Evolutionary conservation across 495 filamentous ascomycete species (phyloP), one percentile per base, ranked within the genome.

Genomic region (Aspergillus saccharolyticus): DNA sequence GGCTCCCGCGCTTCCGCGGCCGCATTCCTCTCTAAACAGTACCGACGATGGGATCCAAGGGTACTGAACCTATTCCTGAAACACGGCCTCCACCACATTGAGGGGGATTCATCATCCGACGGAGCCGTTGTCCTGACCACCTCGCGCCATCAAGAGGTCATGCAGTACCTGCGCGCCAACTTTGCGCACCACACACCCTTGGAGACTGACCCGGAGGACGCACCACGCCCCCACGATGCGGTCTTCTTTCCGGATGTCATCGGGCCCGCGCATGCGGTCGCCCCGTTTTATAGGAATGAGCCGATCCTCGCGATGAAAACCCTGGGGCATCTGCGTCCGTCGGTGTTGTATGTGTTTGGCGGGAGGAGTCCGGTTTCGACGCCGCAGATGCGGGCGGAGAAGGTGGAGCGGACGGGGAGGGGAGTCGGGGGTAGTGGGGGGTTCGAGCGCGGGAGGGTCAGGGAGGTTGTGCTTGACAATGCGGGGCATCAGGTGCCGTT

Each of bases 381-480:
- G 0, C 75, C 80, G 0, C 67, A 71, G 0, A 48, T 68, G 7
- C 74, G 81, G 16, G 62, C 73, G 28, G 63, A 79, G 39, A 89
- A 88, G 70, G 68, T 89, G 67, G 72, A 76, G n/a, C 62, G 70
- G 7, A 90, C 88, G 8, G 88, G 88, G 2, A 61, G 65, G 1
- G 88, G 85, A 0, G 54, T 78, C 8, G 85, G 86, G 22, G 88
- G 88, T 4, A 85, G 79, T 66, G 88, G 88, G 8, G 88, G 88
- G 0, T 70, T 58, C 1, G 61, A 64, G 28, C 66, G 70, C 25
- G 83, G 85, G 2, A 67, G 79, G 42, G 87, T 90, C 0, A 70
- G 76, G 53, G 63, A 81, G 54, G 80, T 82, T 0, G 71, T 81
- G 1, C 59, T 89, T 42, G 42, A 45, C 22, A 22, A 16, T 9